These are phyloP conservation scores for Pseudogymnoascus sp. DNA, from an alignment of 2,329 filamentous ascomycete species.

Conservation along the genomic window DNA sequence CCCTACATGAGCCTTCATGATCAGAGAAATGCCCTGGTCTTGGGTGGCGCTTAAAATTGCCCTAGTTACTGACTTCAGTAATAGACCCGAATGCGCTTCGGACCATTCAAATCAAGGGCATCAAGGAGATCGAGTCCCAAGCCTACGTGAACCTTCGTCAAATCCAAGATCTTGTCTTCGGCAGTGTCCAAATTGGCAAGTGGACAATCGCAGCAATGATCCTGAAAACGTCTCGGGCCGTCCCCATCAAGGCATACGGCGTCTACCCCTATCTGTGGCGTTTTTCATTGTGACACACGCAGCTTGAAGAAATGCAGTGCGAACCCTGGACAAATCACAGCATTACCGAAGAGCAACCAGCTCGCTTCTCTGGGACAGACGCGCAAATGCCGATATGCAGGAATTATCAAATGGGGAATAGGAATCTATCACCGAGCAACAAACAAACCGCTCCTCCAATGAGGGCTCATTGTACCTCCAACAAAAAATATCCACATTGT, in stretches of 20 bases:
- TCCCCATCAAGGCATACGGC: neutral
- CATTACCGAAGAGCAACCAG: neutral
- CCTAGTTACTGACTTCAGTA: neutral
- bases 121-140: neutral
- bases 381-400: neutral
- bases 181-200: neutral
- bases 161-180: neutral
- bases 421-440: neutral
- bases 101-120: neutral
- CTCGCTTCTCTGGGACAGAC: neutral
- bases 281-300: neutral
- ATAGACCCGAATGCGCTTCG: neutral
- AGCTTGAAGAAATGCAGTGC: neutral
- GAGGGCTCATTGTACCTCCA: neutral
- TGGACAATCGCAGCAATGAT: neutral
- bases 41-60: neutral
- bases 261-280: neutral
- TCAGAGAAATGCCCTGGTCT: neutral
- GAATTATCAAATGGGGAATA: neutral
- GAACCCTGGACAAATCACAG: neutral
- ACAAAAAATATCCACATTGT: neutral
- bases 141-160: neutral
- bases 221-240: neutral
- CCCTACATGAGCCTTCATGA: neutral
- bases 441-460: neutral